Conservation (phyloP, 2,329 filamentous ascomycete species). For the Rhynchosporium secalis region DNA sequence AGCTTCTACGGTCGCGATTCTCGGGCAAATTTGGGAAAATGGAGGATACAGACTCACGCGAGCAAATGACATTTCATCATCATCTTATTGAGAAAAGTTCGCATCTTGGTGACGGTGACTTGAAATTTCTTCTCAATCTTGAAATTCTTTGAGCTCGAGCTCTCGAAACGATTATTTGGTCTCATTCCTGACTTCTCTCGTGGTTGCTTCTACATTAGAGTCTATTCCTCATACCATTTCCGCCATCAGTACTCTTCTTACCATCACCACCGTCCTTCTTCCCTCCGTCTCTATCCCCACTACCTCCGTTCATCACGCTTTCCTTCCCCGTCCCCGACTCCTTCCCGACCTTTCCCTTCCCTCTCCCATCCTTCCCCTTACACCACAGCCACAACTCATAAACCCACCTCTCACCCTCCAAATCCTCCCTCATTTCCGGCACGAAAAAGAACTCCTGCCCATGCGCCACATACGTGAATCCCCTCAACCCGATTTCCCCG, state of each 20-base stretch:
- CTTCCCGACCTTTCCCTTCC: slow-evolving; percentile 13
- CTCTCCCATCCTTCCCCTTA: slow-evolving; percentile 16
- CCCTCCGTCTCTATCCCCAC: neutral
- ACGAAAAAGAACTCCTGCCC: slow-evolving; percentile 23
- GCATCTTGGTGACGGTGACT: neutral
- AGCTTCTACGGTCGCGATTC: neutral
- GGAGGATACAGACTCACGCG: neutral
- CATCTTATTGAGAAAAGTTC: neutral
- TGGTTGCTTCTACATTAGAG: neutral
- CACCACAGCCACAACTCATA: slow-evolving; percentile 26
- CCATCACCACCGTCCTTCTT: neutral
- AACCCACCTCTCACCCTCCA: slow-evolving; percentile 22
- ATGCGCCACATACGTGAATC: slow-evolving; percentile 23
- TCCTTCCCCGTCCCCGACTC: neutral
- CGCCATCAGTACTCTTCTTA: neutral
- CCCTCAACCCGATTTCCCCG: slow-evolving; percentile 24
- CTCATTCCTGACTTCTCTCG: no score
- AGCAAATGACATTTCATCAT: neutral
- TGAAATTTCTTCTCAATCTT: neutral
- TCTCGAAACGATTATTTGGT: no score
- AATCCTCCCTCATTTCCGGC: slow-evolving; percentile 24
- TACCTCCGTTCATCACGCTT: neutral
- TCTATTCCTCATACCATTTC: neutral
- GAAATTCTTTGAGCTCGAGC: no score
- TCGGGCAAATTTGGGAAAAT: neutral